phyloP scores from a whole-genome alignment of 192 early-diverging fungal genomes.

The Coemansia sp. region DNA sequence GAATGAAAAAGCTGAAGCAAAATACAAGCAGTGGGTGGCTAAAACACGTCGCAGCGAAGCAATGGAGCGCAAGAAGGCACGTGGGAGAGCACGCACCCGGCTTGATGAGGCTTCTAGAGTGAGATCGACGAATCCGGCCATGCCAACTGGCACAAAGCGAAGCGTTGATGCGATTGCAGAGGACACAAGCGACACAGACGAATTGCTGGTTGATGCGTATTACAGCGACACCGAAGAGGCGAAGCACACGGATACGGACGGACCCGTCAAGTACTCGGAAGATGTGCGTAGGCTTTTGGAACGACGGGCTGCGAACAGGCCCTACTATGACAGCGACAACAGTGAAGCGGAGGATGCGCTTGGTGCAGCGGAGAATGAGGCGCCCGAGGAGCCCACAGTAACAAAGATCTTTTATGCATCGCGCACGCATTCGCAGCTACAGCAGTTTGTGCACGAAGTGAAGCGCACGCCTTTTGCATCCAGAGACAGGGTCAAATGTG shows the following conservation, averaged over 20 bases:
- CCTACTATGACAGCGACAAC: constrained; percentile 19
- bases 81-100: background rate
- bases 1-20: constrained; percentile 6
- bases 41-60: constrained; percentile 26
- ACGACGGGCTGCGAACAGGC: constrained; percentile 27
- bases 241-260: constrained; percentile 26
- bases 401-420: constrained; percentile 68
- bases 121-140: too few species aligned
- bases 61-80: constrained; percentile 7
- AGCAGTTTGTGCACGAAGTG: constrained; percentile 86
- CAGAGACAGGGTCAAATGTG: constrained; percentile 56
- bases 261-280: constrained; percentile 55
- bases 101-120: background rate
- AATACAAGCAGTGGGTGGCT: constrained; percentile 34
- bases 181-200: constrained; percentile 44
- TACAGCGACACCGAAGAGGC: constrained; percentile 54
- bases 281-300: constrained; percentile 61
- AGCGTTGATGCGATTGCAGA: background rate
- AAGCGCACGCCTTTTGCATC: constrained; percentile 71
- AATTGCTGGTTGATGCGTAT: constrained; percentile 65
- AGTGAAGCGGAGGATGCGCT: constrained; percentile 25
- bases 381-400: constrained; percentile 51
- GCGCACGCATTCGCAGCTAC: constrained; percentile 89
- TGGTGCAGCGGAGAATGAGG: constrained; percentile 29
- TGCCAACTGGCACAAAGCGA: constrained; percentile 1